phyloP scores from a whole-genome alignment of 2,329 filamentous ascomycete genomes.

The Eutypa lata region DNA sequence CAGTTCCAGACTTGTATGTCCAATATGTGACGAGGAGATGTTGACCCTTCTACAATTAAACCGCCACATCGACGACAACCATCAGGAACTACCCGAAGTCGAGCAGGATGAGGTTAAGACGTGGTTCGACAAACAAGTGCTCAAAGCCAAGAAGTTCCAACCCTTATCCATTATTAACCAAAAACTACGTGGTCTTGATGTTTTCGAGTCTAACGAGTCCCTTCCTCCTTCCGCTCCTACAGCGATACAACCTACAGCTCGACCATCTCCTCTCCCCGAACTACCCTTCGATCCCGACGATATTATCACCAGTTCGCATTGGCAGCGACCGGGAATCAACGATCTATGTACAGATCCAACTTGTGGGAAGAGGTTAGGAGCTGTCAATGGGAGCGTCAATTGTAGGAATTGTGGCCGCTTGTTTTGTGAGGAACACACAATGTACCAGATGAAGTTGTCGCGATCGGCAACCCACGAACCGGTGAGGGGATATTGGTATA shows the following conservation, averaged over 20 bases:
- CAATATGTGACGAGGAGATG: slow-evolving; percentile 99
- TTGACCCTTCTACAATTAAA: slow-evolving; percentile 92
- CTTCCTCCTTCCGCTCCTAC: slow-evolving; percentile 33
- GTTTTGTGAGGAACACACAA: slow-evolving; percentile 96
- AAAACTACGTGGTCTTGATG: slow-evolving; percentile 86
- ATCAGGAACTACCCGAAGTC: slow-evolving; percentile 83
- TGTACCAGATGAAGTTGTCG: slow-evolving; percentile 99
- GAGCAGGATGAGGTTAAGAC: slow-evolving; percentile 94
- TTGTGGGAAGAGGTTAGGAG: slow-evolving; percentile 76
- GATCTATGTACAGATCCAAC: slow-evolving; percentile 85
- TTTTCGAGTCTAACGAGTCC: slow-evolving; percentile 88
- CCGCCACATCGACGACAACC: slow-evolving; percentile 78
- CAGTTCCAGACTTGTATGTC: slow-evolving; percentile 75
- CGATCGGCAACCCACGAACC: slow-evolving; percentile 87
- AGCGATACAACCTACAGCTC: slow-evolving; percentile 31
- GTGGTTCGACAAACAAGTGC: slow-evolving; percentile 93
- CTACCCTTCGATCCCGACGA: slow-evolving; percentile 74
- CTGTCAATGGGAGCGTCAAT: slow-evolving; percentile 81
- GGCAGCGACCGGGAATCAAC: slow-evolving; percentile 73
- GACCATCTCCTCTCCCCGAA: slow-evolving; percentile 36
- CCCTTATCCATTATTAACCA: slow-evolving; percentile 88
- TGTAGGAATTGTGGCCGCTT: slow-evolving; percentile 89
- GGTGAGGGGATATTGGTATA: slow-evolving; percentile 84
- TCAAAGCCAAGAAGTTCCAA: slow-evolving; percentile 90
- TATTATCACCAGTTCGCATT: slow-evolving; percentile 81